A percentile compares a stretch with the other conserved stretches of the same genome.
Conservation (phyloP, 352 stramenopile species). For the Phytophthora syringae region DNA sequence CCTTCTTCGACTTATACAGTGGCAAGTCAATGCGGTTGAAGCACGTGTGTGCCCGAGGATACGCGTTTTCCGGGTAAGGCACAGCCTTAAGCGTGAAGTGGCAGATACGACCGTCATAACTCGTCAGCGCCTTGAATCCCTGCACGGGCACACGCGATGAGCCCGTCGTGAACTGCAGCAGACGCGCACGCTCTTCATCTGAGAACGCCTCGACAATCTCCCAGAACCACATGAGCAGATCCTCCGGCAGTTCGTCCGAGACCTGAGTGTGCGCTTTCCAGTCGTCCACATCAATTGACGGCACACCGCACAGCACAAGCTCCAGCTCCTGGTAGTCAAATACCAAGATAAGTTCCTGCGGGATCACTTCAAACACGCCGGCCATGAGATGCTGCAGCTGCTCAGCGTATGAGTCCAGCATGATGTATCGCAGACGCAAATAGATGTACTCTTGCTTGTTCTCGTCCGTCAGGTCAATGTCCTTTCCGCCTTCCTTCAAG, state of each 20-base stretch:
- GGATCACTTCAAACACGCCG: conserved; percentile 98
- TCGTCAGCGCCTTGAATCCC: conserved; percentile 83
- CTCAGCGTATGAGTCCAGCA: conserved; percentile 94
- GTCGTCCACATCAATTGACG: conserved; percentile 84
- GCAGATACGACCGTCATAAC: conserved; percentile 84
- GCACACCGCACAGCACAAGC: conserved; percentile 80
- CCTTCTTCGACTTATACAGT: conserved; percentile 87
- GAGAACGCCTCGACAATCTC: conserved; percentile 68
- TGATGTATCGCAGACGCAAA: conserved; percentile 94
- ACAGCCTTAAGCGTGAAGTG: conserved; percentile 75
- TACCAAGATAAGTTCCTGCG: conserved; percentile 81
- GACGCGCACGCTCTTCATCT: conserved; percentile 78
- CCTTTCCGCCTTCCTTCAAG: conserved; percentile 82
- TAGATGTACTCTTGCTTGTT: conserved; percentile 98
- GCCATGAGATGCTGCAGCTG: conserved; percentile 93
- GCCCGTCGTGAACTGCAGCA: conserved; percentile 88
- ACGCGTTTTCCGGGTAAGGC: conserved; percentile 60
- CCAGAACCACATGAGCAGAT: conserved; percentile 86
- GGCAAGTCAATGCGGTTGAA: conserved; percentile 88
- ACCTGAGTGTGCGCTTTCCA: conserved; percentile 91
- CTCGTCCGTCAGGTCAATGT: conserved; percentile 93
- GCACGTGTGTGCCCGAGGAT: conserved; percentile 79
- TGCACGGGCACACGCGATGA: conserved; percentile 87
- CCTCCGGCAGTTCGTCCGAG: conserved; percentile 75
- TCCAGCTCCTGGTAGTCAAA: conserved; percentile 89